These are phyloP conservation scores for Nannochloropsis gaditana DNA, from an alignment of 108 stramenopile species.

Conservation along the genomic window DNA sequence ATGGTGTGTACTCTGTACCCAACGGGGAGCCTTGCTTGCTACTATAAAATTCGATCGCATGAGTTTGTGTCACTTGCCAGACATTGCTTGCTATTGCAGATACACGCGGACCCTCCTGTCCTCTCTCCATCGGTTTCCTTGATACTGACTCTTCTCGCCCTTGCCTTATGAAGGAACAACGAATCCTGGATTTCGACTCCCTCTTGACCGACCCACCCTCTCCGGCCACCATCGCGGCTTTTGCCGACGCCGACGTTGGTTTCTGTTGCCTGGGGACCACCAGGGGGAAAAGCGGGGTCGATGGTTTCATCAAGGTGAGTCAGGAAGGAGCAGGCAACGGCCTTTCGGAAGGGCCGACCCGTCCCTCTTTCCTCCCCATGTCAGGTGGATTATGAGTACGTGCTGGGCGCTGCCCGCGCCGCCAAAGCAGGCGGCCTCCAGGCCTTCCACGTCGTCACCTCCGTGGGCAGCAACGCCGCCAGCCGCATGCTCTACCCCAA, in stretches of 20 bases:
- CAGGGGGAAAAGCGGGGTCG: not conserved
- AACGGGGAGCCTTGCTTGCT: too few species aligned
- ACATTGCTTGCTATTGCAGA: not conserved
- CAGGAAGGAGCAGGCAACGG: not conserved
- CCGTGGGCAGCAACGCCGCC: not conserved
- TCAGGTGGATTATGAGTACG: not conserved
- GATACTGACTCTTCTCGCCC: not conserved
- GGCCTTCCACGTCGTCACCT: not conserved
- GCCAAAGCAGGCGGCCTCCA: not conserved
- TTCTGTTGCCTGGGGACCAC: constrained; percentile 9
- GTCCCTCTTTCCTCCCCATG: not conserved
- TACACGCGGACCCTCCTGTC: not conserved
- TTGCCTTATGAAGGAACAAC: not conserved
- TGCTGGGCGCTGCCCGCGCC: not conserved
- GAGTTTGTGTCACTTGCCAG: too few species aligned
- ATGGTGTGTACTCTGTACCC: not conserved
- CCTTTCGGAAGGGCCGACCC: not conserved
- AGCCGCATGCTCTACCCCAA: not conserved
- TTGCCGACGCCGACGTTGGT: not conserved
- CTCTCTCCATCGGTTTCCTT: not conserved
- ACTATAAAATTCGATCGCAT: too few species aligned
- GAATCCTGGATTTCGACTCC: not conserved
- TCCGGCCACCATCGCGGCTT: not conserved
- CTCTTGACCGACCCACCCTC: not conserved
- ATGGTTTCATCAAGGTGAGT: not conserved